phyloP scores from a whole-genome alignment of 768 basidiomycete genomes.

The Tulasnella sp. region DNA sequence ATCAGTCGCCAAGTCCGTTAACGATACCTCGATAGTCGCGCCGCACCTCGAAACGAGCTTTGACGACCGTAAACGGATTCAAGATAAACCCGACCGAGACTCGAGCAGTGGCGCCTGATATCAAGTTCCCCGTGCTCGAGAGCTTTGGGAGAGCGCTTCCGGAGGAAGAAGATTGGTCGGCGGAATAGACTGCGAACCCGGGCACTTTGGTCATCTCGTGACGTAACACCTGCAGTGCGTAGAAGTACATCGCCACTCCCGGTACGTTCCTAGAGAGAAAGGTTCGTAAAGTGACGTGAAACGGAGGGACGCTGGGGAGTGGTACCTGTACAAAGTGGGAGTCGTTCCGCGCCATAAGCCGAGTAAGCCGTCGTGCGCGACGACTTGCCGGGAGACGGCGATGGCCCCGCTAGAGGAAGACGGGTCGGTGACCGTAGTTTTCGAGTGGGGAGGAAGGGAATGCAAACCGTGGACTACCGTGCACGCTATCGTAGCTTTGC shows the following conservation, averaged over 20 bases:
- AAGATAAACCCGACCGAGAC: conserved; percentile 70
- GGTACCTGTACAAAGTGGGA: conserved; percentile 70
- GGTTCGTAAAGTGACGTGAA: no score
- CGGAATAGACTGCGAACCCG: conserved; percentile 41
- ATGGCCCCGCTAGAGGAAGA: conserved; percentile 23
- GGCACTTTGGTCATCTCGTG: conserved; percentile 58
- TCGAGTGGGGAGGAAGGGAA: neutral
- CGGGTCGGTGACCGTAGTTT: neutral
- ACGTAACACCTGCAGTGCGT: conserved; percentile 73
- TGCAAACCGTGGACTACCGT: conserved; percentile 1
- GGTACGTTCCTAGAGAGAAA: conserved; percentile 62
- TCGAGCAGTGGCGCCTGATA: conserved; percentile 76
- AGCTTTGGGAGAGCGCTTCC: conserved; percentile 38
- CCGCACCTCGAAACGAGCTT: conserved; percentile 80
- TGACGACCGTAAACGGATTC: conserved; percentile 85
- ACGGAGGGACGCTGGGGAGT: no score
- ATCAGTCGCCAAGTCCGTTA: neutral
- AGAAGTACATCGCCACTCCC: conserved; percentile 88
- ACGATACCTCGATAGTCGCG: neutral
- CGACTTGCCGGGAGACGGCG: conserved; percentile 42
- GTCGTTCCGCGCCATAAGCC: conserved; percentile 81
- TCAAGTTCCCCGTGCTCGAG: conserved; percentile 64
- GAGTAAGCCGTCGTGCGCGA: conserved; percentile 46
- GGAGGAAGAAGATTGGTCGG: conserved; percentile 33
- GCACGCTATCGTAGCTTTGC: neutral